These are phyloP conservation scores for Hymenoscyphus occultus DNA, from an alignment of 2,329 filamentous ascomycete species.

Conservation along the genomic window DNA sequence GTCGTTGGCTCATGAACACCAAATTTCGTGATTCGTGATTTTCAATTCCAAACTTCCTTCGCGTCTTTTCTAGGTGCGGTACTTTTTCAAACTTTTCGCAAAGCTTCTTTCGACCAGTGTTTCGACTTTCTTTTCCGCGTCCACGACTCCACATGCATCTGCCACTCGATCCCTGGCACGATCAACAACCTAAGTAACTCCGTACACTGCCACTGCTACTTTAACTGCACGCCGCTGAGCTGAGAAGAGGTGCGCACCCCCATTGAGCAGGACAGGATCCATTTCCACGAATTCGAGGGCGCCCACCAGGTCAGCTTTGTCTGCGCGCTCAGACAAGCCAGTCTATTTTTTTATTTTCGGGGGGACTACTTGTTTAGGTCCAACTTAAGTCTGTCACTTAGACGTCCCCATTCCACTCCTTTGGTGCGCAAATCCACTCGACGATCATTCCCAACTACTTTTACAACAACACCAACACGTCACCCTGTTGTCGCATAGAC, in stretches of 20 bases:
- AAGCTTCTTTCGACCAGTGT: neutral
- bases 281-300: constrained; percentile 6
- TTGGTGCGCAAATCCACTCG: constrained; percentile 9
- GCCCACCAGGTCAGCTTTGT: neutral
- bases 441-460: constrained; percentile 5
- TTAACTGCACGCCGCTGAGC: constrained; percentile 12
- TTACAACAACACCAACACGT: neutral
- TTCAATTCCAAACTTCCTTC: constrained; percentile 13
- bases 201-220: neutral
- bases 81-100: constrained; percentile 9
- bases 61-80: constrained; percentile 24
- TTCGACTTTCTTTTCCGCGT: constrained; percentile 6
- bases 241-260: constrained; percentile 16
- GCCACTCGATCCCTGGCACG: constrained; percentile 14
- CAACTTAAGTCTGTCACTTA: constrained; percentile 11
- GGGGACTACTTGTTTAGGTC: neutral
- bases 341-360: neutral
- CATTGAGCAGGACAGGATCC: constrained; percentile 10
- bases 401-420: constrained; percentile 8
- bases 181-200: constrained; percentile 7
- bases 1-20: neutral
- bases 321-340: neutral
- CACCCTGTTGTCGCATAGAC: constrained; percentile 5
- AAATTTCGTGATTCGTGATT: neutral
- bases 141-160: neutral